Evolutionary conservation across 345 rosid genomes (phyloP).

Genomic region (Salix suchowensis): DNA sequence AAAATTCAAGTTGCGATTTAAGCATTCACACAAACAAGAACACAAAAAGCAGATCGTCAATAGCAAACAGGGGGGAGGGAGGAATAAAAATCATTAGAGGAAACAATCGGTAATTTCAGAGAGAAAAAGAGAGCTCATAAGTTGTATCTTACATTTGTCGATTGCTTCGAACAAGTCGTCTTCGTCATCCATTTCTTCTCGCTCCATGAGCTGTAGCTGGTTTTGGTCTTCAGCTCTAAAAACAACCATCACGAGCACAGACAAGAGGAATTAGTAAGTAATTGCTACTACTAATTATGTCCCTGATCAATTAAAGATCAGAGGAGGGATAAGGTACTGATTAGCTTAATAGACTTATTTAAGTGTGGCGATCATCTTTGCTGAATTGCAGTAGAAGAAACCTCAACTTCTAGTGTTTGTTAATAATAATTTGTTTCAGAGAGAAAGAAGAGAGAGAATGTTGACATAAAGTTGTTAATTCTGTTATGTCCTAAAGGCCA

Average conservation of each 20-base stretch:
- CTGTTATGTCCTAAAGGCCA: no score
- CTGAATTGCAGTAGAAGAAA: slow-evolving; percentile 5
- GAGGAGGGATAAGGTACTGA: background rate
- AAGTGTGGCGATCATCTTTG: slow-evolving; percentile 64
- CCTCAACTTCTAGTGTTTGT: slow-evolving; percentile 1
- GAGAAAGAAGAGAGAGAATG: background rate
- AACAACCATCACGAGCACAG: background rate
- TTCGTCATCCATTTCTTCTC: slow-evolving; percentile 62
- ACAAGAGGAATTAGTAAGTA: background rate
- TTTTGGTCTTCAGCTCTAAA: slow-evolving; percentile 62
- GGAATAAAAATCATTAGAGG: background rate
- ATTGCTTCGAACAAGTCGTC: slow-evolving; percentile 73
- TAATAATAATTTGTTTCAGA: background rate
- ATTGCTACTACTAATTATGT: background rate
- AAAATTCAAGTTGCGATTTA: background rate
- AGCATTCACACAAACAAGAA: background rate
- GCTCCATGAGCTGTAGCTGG: slow-evolving; percentile 69
- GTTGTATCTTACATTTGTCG: slow-evolving; percentile 48
- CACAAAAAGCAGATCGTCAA: background rate
- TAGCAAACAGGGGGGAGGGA: no score
- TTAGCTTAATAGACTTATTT: slow-evolving; percentile 42
- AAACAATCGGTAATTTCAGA: background rate
- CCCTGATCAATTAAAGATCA: background rate
- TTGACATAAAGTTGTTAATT: no score
- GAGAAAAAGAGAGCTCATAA: background rate